phyloP scores from a whole-genome alignment of 345 rosid species.

The Cardamine resedifolia region DNA sequence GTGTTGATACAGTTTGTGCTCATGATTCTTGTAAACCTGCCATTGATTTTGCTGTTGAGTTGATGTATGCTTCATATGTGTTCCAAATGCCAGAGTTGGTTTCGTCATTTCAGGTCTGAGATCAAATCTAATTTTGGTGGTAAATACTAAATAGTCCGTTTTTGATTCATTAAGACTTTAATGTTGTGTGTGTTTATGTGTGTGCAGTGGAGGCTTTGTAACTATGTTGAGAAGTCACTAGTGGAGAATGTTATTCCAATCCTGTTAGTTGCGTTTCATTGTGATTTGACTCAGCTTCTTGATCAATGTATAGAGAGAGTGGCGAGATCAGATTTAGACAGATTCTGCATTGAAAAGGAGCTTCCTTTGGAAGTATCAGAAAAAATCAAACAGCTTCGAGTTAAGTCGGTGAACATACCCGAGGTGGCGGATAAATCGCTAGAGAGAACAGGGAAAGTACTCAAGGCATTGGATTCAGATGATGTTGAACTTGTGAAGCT shows the following conservation, averaged over 20 bases:
- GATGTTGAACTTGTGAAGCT: constrained; percentile 91
- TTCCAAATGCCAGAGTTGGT: constrained; percentile 77
- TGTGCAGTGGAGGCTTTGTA: constrained; percentile 75
- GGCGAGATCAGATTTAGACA: constrained; percentile 79
- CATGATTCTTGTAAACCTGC: constrained; percentile 93
- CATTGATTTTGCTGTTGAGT: constrained; percentile 70
- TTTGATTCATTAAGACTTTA: background rate
- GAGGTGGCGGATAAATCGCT: constrained; percentile 45
- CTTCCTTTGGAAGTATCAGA: constrained; percentile 70
- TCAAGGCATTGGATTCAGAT: constrained; percentile 89
- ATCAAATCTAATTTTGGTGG: background rate
- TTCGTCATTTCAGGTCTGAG: constrained; percentile 75
- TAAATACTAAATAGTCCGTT: background rate
- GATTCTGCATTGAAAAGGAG: constrained; percentile 70
- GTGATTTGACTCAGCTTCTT: constrained; percentile 68
- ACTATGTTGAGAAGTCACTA: constrained; percentile 70
- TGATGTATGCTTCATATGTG: constrained; percentile 78
- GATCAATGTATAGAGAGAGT: constrained; percentile 76
- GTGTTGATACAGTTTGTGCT: constrained; percentile 64
- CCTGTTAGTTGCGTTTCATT: constrained; percentile 78
- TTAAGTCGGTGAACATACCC: constrained; percentile 31
- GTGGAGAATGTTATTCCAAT: constrained; percentile 82
- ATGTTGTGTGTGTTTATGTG: constrained; percentile 11
- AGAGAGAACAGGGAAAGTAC: constrained; percentile 76
- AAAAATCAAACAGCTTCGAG: constrained; percentile 52